These are phyloP conservation scores for Taphrina pruni DNA, from an alignment of 1,139 yeast species.

Conservation along the genomic window DNA sequence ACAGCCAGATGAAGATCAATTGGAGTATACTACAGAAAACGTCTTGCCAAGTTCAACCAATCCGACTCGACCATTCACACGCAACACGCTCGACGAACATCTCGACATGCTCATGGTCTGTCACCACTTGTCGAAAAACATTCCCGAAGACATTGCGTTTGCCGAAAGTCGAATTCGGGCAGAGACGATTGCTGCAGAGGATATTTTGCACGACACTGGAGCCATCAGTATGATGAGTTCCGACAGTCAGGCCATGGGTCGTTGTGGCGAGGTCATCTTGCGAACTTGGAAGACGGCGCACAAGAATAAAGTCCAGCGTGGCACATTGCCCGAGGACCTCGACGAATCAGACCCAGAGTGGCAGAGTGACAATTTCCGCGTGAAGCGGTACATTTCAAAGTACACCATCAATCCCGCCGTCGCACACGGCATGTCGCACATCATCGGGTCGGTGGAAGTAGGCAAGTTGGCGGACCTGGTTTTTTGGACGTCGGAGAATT, in stretches of 20 bases:
- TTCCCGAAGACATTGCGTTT: conserved; percentile 44
- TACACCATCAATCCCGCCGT: conserved; percentile 44
- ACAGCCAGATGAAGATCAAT: conserved; percentile 20
- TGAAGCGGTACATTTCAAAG: conserved; percentile 43
- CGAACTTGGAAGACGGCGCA: conserved; percentile 44
- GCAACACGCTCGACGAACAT: conserved; percentile 43
- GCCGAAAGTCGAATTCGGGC: conserved; percentile 45
- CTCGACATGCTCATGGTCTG: conserved; percentile 44
- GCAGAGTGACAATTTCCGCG: conserved; percentile 42
- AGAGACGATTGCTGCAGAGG: conserved; percentile 44
- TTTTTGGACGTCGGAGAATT: conserved; percentile 40
- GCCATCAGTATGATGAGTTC: conserved; percentile 44
- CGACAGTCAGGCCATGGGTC: conserved; percentile 44
- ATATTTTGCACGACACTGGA: conserved; percentile 43
- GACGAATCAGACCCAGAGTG: conserved; percentile 27
- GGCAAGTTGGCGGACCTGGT: conserved; percentile 44
- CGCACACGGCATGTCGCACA: conserved; percentile 42
- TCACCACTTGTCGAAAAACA: conserved; percentile 42
- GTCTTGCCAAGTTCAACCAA: conserved; percentile 43
- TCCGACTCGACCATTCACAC: conserved; percentile 43
- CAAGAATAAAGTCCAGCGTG: conserved; percentile 43
- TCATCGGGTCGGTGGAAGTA: conserved; percentile 42
- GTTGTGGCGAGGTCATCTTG: conserved; percentile 43
- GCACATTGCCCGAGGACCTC: conserved; percentile 36
- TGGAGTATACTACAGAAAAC: conserved; percentile 27